Evolutionary conservation across 2,329 filamentous ascomycete genomes (phyloP).

Genomic region (Verticillium tricorpus): DNA sequence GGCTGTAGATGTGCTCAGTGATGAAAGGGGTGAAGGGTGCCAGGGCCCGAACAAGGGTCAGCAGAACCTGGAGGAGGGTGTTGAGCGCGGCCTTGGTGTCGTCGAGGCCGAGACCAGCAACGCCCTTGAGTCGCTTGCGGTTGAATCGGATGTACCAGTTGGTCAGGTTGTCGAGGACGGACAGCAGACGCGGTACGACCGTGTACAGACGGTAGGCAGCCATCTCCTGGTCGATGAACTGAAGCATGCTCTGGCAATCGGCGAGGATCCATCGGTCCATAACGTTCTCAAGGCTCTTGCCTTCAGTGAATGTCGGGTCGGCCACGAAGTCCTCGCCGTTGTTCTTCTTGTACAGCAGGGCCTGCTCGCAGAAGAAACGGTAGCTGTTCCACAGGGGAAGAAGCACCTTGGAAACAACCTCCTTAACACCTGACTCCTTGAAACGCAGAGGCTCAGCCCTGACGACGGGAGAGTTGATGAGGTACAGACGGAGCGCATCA

Average conservation of each 20-base stretch:
- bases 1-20: conserved; percentile 88
- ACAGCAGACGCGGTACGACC: conserved; percentile 78
- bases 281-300: conserved; percentile 68
- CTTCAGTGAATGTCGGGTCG: conserved; percentile 68
- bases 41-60: conserved; percentile 79
- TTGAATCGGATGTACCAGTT: conserved; percentile 99
- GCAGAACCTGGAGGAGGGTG: conserved; percentile 89
- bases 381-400: conserved; percentile 94
- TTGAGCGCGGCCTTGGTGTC: conserved; percentile 91
- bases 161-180: conserved; percentile 89
- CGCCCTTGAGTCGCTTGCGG: conserved; percentile 83
- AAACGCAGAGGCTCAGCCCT: conserved; percentile 86
- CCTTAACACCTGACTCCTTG: conserved; percentile 88
- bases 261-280: conserved; percentile 97
- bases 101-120: conserved; percentile 72
- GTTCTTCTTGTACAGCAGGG: conserved; percentile 80
- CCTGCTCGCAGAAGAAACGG: conserved; percentile 92
- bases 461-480: conserved; percentile 95
- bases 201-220: conserved; percentile 80
- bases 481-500: conserved; percentile 87
- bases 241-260: conserved; percentile 82
- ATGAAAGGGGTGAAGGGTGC: conserved; percentile 96
- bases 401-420: conserved; percentile 88
- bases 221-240: conserved; percentile 95
- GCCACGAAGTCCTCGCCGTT: conserved; percentile 73